Evolutionary conservation across 192 early-diverging fungal species (phyloP).

Genomic region (Backusella parvicylindrica): DNA sequence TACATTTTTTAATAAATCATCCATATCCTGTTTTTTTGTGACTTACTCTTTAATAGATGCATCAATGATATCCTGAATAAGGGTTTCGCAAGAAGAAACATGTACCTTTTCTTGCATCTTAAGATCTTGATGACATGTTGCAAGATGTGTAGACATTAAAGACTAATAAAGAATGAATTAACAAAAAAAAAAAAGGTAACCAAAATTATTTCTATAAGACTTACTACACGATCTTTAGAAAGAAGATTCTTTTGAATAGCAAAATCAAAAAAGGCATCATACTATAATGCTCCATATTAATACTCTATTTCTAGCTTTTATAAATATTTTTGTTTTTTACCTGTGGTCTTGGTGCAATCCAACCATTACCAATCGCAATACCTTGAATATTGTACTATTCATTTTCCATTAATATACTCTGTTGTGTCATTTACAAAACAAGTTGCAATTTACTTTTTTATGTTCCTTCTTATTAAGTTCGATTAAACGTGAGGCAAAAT

Average conservation of each 20-base stretch:
- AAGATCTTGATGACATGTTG: conserved; percentile 31
- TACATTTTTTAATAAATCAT: too few species aligned
- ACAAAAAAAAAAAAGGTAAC: background rate
- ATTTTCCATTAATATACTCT: background rate
- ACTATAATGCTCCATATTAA: conserved; percentile 21
- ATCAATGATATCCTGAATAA: conserved; percentile 29
- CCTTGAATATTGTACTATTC: conserved; percentile 50
- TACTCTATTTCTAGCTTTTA: background rate
- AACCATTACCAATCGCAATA: conserved; percentile 61
- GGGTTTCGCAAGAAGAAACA: conserved; percentile 35
- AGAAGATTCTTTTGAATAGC: conserved; percentile 29
- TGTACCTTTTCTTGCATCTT: conserved; percentile 28
- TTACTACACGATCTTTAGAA: conserved; percentile 24
- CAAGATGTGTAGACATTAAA: conserved; percentile 17
- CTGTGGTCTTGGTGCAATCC: conserved; percentile 57
- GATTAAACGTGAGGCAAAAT: conserved; percentile 40
- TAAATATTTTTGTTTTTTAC: conserved; percentile 21
- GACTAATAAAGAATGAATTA: background rate
- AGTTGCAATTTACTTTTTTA: background rate
- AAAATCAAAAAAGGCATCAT: conserved; percentile 43
- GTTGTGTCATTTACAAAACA: background rate
- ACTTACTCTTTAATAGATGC: background rate
- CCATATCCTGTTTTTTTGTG: background rate
- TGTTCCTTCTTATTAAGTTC: conserved; percentile 37
- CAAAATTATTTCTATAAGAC: background rate